Evolutionary conservation across 2,329 filamentous ascomycete species (phyloP), one percentile per base, ranked within the genome.

Genomic region (Sclerotinia minor): DNA sequence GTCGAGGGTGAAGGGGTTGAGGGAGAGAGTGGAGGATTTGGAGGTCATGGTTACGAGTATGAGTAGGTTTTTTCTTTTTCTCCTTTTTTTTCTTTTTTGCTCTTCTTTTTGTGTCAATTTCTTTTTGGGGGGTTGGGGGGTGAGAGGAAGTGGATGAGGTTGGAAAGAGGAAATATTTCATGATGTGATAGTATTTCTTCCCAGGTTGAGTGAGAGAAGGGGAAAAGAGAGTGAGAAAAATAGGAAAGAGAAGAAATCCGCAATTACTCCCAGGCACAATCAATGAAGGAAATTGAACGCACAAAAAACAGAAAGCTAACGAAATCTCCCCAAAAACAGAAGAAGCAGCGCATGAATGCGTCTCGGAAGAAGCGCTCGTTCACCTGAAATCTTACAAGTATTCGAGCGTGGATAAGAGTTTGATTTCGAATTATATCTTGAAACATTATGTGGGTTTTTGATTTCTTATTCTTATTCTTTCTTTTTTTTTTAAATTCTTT

Each of bases 351-450:
- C 86, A 88, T 74, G 88, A 90, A 79, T 90, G 90, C 72, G 83
- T 98, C 73, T 96, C 94, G 38, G 92, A 97, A 75, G 93, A 98
- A 76, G 92, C 92, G 66, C 86, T 99, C 73, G 84, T 91, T 69
- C 94, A 97, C 79, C 89, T 99, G 75, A 95, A 93, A 80, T 89
- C 90, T 69, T 99, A 99, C 88, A 96, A 97, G 78, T 99, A 99
- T 81, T 96, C 93, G 74, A 92, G 91, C 76, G 93, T 99, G 79
- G 95, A 99, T 83, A 94, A 97, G 81, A 97, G 94, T 63, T 90
- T 91, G 71, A 87, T 97, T 69, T 98, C 95, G 68, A 87, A 94
- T 79, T 96, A 98, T 80, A 92, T 99, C 77, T 85, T 99, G 63
- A 91, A 90, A 74, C 94, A 96, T 77, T 99, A 97, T 83, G 95